Conservation (phyloP, 75 land plant species). For the Sequoiadendron giganteum region DNA sequence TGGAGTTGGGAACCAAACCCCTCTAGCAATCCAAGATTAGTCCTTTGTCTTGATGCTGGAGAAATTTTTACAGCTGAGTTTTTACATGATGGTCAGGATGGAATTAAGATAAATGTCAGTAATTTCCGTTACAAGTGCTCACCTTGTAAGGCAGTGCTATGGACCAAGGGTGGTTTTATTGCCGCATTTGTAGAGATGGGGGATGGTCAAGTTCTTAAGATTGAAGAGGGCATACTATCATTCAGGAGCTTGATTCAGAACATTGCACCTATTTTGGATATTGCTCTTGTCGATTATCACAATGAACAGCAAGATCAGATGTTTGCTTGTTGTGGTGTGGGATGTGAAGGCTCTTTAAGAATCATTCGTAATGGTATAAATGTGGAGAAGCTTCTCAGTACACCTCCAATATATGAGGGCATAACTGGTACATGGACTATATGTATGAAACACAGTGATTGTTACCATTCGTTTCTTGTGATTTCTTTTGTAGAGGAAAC, state of each 20-base stretch:
- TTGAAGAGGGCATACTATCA: slow-evolving; percentile 44
- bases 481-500: slow-evolving; percentile 97
- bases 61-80: slow-evolving; percentile 62
- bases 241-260: slow-evolving; percentile 72
- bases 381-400: slow-evolving; percentile 82
- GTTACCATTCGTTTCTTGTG: slow-evolving; percentile 86
- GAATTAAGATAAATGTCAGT: slow-evolving; percentile 36
- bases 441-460: slow-evolving; percentile 59
- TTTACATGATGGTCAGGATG: slow-evolving; percentile 31
- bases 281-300: slow-evolving; percentile 72
- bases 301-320: slow-evolving; percentile 94
- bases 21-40: slow-evolving; percentile 36
- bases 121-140: slow-evolving; percentile 63
- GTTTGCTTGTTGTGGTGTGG: slow-evolving; percentile 92
- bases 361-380: slow-evolving; percentile 88
- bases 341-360: slow-evolving; percentile 80
- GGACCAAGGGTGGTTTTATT: slow-evolving; percentile 79
- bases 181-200: slow-evolving; percentile 88
- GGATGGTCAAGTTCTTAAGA: slow-evolving; percentile 83
- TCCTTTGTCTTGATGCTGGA: slow-evolving; percentile 75
- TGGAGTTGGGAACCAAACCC: slow-evolving; percentile 82
- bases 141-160: slow-evolving; percentile 69
- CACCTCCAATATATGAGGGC: slow-evolving; percentile 80
- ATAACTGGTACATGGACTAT: slow-evolving; percentile 85
- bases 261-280: slow-evolving; percentile 84